Evolutionary conservation across 805 yeast genomes (phyloP), one percentile per base, ranked within the genome.

Genomic region (Candida oleophila): DNA sequence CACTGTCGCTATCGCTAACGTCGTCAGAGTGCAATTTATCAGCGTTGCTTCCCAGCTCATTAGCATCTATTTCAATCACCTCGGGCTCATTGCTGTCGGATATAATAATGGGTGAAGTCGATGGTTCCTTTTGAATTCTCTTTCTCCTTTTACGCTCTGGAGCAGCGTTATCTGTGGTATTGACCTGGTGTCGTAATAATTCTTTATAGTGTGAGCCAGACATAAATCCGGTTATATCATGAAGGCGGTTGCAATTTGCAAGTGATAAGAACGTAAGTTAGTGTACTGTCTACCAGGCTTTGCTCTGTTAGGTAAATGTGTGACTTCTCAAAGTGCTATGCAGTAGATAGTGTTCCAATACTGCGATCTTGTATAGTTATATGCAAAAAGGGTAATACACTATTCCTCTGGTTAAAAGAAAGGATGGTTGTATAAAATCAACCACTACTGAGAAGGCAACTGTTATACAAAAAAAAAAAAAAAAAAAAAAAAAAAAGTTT

Each of bases 1-100:
- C 62, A 30, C 61, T 47, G 48, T 65, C 70, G 7, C 68, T 71
- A 43, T 68, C 73, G 39, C 73, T 76, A 44, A 67, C 70, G 15
- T 69, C 74, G 18, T 71, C 39, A 12, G 75, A 12, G 11, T 25
- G 30, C 11, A 25, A 11, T 25, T 7, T 11, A 11, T 25, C 30
- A 11, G 9, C 11, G 5, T 25, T 11, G 5, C 11, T 25, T 7
- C 9, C 30, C 30, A 25, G 11, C 11, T 19, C 44, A n/a, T 22
- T 37, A 12, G 38, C 28, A 15, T 22, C 46, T 11, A 33, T 33
- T 5, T 14, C 18, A 4, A 33, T 33, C 15, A 15, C 36, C 15
- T 25, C 9, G 39, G 50, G 4, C 50, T 49, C 4, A 51, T 53
- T 33, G 42, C 33, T 12, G 19, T 5, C 8, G 46, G 43, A 22